Evolutionary conservation across 257 asterid genomes (phyloP).

Genomic region (Ligustrum vulgare): DNA sequence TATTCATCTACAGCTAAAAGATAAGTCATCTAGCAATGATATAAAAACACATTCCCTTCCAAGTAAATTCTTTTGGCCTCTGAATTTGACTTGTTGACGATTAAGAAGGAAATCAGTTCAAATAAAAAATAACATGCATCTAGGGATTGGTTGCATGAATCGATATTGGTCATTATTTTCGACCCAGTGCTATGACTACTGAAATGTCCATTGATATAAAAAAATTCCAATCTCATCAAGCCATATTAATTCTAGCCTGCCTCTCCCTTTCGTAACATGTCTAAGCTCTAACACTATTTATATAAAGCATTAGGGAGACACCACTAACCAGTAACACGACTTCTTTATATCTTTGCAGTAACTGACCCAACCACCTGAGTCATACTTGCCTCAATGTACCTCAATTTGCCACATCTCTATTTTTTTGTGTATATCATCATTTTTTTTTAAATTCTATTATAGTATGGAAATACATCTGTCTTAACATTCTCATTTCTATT

Average conservation of each 20-base stretch:
- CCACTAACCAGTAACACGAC: not conserved
- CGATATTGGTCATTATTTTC: not conserved
- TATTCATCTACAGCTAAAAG: not conserved
- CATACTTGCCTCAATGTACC: not conserved
- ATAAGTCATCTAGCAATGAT: not conserved
- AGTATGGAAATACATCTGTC: not conserved
- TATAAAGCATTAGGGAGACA: not conserved
- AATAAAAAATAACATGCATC: not conserved
- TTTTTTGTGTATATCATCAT: too few species aligned
- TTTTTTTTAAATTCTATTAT: too few species aligned
- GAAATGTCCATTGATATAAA: not conserved
- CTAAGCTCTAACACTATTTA: not conserved
- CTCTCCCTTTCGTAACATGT: not conserved
- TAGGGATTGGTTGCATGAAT: not conserved
- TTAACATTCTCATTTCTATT: not conserved
- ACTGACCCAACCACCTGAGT: not conserved
- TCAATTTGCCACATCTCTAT: not conserved
- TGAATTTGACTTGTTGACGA: not conserved
- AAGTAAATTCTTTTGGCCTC: not conserved
- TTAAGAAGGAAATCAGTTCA: not conserved
- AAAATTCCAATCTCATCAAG: not conserved
- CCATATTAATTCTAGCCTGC: not conserved
- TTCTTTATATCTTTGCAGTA: too few species aligned
- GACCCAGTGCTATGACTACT: not conserved
- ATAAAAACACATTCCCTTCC: not conserved